Percentiles rank a stretch among this genome's conserved stretches.
Conservation (phyloP, 148 eudicot genomes). For the Fagopyrum esculentum region DNA sequence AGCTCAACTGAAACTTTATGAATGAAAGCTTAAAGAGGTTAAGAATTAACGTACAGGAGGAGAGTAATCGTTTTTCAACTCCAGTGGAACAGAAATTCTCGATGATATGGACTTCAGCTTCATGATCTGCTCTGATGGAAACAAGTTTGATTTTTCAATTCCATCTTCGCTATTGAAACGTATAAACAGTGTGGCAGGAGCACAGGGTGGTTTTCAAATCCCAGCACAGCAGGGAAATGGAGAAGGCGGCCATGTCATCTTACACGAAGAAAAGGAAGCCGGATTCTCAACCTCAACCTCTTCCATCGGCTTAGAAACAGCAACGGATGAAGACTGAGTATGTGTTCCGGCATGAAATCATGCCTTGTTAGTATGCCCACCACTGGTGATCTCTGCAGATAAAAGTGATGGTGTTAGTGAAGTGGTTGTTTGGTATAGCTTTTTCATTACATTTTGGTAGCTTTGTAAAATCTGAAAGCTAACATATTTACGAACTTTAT, state of each 20-base stretch:
- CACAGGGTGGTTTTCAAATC: neutral
- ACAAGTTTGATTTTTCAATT: neutral
- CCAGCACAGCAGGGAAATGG: neutral
- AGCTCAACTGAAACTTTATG: neutral
- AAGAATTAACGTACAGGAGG: neutral
- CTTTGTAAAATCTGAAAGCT: no score
- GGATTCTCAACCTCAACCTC: slow-evolving; percentile 46
- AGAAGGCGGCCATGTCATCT: neutral
- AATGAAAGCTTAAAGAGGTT: neutral
- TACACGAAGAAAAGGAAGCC: slow-evolving; percentile 24
- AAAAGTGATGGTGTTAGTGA: neutral
- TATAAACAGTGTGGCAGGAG: neutral
- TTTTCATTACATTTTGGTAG: no score
- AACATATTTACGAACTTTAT: no score
- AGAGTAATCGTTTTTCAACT: neutral
- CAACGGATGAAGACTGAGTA: slow-evolving; percentile 55
- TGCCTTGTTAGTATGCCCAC: slow-evolving; percentile 94
- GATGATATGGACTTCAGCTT: neutral
- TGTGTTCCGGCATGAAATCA: slow-evolving; percentile 89
- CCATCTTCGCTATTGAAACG: neutral
- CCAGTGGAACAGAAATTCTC: neutral
- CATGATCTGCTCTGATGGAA: neutral
- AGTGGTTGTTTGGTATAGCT: no score
- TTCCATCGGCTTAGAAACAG: slow-evolving; percentile 50
- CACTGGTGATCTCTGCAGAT: slow-evolving; percentile 70